Conservation (phyloP, 2,329 filamentous ascomycete genomes). For the Madurella mycetomatis region DNA sequence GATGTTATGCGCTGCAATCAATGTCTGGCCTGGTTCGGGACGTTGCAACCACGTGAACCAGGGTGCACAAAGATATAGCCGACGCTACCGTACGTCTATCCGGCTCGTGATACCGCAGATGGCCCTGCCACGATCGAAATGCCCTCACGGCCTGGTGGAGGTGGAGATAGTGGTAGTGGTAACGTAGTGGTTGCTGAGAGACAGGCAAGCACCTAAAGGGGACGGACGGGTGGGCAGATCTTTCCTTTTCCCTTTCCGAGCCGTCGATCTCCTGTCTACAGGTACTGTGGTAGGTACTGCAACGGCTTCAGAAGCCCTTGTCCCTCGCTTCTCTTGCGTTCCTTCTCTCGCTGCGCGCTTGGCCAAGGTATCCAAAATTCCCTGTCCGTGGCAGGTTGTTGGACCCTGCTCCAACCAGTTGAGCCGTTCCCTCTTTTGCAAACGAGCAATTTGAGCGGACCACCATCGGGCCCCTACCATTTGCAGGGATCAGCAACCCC, state of each 20-base stretch:
- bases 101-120: background rate
- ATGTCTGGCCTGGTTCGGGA: background rate
- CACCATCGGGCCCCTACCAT: conserved; percentile 23
- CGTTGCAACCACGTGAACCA: conserved; percentile 6
- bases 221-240: conserved; percentile 11
- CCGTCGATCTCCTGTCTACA: too few species aligned
- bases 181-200: conserved; percentile 3
- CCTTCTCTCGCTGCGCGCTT: conserved; percentile 13
- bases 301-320: conserved; percentile 2
- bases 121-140: conserved; percentile 5
- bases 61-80: background rate
- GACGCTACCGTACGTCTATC: too few species aligned
- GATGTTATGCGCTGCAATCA: conserved; percentile 2
- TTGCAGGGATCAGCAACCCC: conserved; percentile 21
- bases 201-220: background rate
- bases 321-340: background rate
- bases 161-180: too few species aligned
- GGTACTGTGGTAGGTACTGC: background rate
- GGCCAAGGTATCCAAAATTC: conserved; percentile 1
- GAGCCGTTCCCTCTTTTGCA: conserved; percentile 18
- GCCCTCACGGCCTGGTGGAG: conserved; percentile 5
- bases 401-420: conserved; percentile 12
- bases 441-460: conserved; percentile 27
- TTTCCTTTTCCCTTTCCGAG: conserved; percentile 6
- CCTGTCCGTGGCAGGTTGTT: conserved; percentile 8